phyloP scores from a whole-genome alignment of 805 yeast genomes.

The Monosporozyma siamensis region DNA sequence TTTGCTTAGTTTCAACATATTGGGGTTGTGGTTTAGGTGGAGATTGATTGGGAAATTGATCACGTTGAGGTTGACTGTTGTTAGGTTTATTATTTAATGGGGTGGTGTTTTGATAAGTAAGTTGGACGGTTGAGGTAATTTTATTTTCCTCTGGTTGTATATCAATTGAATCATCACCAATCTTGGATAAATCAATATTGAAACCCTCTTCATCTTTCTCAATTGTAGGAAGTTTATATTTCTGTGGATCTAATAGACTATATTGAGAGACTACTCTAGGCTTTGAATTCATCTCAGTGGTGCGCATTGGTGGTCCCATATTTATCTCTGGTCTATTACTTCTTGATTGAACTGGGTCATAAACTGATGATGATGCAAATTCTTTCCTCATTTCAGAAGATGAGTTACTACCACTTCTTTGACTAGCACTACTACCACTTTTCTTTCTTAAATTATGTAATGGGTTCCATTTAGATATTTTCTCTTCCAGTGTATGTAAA shows the following conservation, averaged over 20 bases:
- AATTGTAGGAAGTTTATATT: conserved; percentile 20
- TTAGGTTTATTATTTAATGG: too few species aligned
- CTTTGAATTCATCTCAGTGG: background rate
- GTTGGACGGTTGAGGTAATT: background rate
- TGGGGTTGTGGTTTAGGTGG: too few species aligned
- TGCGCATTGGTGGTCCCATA: background rate
- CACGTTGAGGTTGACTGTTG: too few species aligned
- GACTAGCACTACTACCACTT: conserved; percentile 11
- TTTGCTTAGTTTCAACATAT: too few species aligned
- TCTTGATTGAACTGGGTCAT: background rate
- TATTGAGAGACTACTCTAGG: conserved; percentile 9
- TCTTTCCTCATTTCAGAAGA: conserved; percentile 4
- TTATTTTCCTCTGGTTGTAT: conserved; percentile 1
- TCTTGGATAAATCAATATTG: conserved; percentile 14
- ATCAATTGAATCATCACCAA: conserved; percentile 5
- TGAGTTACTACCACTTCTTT: conserved; percentile 10
- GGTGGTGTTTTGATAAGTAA: too few species aligned
- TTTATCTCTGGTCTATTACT: background rate
- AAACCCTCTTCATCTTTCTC: conserved; percentile 18
- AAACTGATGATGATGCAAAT: conserved; percentile 4
- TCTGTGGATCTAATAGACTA: conserved; percentile 11
- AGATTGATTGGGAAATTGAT: too few species aligned
- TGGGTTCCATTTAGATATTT: conserved; percentile 27
- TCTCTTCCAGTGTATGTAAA: conserved; percentile 19
- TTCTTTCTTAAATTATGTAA: conserved; percentile 21